Conservation (phyloP, 768 basidiomycete species). For the Suillus cothurnatus region DNA sequence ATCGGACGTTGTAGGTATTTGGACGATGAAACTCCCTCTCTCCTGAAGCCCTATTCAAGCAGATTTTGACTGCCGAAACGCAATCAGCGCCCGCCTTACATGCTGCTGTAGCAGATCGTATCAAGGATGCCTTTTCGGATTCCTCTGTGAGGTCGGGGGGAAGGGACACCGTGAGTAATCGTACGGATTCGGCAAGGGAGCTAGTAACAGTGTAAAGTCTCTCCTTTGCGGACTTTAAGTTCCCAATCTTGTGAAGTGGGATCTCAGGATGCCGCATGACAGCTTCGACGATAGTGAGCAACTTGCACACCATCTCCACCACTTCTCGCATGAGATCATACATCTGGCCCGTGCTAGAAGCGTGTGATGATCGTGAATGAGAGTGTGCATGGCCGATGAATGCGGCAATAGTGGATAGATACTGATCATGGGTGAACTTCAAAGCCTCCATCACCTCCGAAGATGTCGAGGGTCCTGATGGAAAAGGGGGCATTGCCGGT, state of each 20-base stretch:
- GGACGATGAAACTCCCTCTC: conserved; percentile 68
- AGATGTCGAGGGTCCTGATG: conserved; percentile 69
- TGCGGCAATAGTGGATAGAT: conserved; percentile 92
- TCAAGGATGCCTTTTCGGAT: conserved; percentile 72
- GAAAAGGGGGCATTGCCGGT: conserved; percentile 56
- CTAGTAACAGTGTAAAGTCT: conserved; percentile 83
- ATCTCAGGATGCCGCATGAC: conserved; percentile 79
- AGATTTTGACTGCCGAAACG: conserved; percentile 82
- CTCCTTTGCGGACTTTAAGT: conserved; percentile 73
- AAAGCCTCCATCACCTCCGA: conserved; percentile 75
- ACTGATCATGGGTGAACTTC: conserved; percentile 84
- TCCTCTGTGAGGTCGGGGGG: conserved; percentile 65
- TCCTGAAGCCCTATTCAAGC: conserved; percentile 63
- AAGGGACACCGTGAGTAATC: conserved; percentile 63
- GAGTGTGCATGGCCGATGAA: conserved; percentile 98
- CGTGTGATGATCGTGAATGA: conserved; percentile 87
- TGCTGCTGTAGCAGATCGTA: conserved; percentile 86
- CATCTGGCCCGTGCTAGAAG: conserved; percentile 89
- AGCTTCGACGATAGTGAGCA: conserved; percentile 89
- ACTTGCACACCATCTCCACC: conserved; percentile 89
- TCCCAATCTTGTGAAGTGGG: conserved; percentile 59
- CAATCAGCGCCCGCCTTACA: conserved; percentile 89
- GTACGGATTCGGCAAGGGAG: conserved; percentile 85
- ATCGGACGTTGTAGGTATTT: conserved; percentile 55
- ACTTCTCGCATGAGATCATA: conserved; percentile 96